A percentile compares a stretch with the other conserved stretches of the same genome.
These are phyloP conservation scores for Tetrastigma voinierianum DNA, from an alignment of 164 flowering plant genomes.

Conservation along the genomic window DNA sequence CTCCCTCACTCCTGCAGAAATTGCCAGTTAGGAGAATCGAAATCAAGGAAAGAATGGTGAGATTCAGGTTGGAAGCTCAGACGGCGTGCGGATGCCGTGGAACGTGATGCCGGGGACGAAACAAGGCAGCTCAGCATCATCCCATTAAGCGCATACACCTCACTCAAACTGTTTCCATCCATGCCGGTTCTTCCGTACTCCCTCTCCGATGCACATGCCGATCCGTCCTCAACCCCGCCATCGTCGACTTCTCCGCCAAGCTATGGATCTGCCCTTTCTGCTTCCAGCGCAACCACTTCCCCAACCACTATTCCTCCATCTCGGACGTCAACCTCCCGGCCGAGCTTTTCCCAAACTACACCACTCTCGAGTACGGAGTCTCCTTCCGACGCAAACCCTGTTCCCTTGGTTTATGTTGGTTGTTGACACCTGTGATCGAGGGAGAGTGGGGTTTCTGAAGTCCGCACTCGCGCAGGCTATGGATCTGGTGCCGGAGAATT, in stretches of 20 bases:
- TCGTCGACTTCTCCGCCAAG: constrained; percentile 77
- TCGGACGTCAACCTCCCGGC: constrained; percentile 78
- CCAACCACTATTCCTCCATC: constrained; percentile 66
- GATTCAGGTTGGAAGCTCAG: constrained; percentile 78
- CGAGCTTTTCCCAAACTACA: constrained; percentile 82
- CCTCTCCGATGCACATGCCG: constrained; percentile 87
- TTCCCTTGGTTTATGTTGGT: constrained; percentile 66
- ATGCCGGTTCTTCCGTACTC: constrained; percentile 60
- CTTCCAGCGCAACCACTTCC: constrained; percentile 82
- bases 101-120: constrained; percentile 90
- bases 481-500: constrained; percentile 70
- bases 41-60: constrained; percentile 45
- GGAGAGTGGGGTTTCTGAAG: constrained; percentile 81
- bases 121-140: constrained; percentile 59
- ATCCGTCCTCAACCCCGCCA: constrained; percentile 83
- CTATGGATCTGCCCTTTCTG: constrained; percentile 97
- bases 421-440: constrained; percentile 83
- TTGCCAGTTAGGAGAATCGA: too few relatives aligned
- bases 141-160: constrained; percentile 85
- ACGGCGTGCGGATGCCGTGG: constrained; percentile 94
- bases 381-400: constrained; percentile 18
- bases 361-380: constrained; percentile 81
- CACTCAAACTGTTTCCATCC: constrained; percentile 51
- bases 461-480: constrained; percentile 70
- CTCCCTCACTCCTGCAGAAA: too few relatives aligned